These are phyloP conservation scores for Rhodofomes roseus DNA, from an alignment of 1,284 basidiomycete genomes.

Conservation along the genomic window DNA sequence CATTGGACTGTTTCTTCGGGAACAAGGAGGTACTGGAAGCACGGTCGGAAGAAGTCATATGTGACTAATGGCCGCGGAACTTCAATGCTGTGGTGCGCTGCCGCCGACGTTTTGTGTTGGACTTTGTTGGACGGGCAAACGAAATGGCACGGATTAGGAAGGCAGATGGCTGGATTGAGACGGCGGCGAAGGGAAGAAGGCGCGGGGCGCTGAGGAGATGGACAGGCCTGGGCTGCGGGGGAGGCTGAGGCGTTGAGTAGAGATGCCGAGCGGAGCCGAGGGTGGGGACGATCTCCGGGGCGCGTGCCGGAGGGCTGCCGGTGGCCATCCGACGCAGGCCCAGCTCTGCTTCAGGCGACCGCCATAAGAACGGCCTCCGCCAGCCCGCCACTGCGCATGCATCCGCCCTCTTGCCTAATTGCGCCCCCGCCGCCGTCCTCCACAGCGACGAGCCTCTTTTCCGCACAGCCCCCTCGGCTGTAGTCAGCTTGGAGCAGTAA, in stretches of 20 bases:
- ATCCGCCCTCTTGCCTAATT: neutral
- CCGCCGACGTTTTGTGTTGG: no score
- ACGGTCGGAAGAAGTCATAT: neutral
- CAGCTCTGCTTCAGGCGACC: conserved; percentile 1
- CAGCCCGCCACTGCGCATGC: neutral
- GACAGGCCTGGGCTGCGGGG: neutral
- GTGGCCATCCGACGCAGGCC: neutral
- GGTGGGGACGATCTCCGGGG: neutral
- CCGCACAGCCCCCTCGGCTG: no score
- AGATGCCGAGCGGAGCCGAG: conserved; percentile 1
- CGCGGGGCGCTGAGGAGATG: neutral
- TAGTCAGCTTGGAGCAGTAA: neutral
- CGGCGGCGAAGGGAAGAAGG: no score
- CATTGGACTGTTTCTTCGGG: neutral
- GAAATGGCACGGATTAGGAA: no score
- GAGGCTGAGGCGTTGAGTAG: conserved; percentile 3
- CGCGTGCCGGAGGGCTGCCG: conserved; percentile 5
- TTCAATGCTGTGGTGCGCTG: neutral
- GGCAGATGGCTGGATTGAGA: no score
- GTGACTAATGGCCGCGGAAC: neutral
- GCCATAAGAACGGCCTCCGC: conserved; percentile 6
- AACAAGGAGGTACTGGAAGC: neutral
- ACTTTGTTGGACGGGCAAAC: no score
- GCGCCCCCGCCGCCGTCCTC: neutral
- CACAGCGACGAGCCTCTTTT: neutral